A percentile compares a stretch with the other conserved stretches of the same genome.
Conservation (phyloP, 2,329 filamentous ascomycete genomes). For the Tolypocladium tundrense region DNA sequence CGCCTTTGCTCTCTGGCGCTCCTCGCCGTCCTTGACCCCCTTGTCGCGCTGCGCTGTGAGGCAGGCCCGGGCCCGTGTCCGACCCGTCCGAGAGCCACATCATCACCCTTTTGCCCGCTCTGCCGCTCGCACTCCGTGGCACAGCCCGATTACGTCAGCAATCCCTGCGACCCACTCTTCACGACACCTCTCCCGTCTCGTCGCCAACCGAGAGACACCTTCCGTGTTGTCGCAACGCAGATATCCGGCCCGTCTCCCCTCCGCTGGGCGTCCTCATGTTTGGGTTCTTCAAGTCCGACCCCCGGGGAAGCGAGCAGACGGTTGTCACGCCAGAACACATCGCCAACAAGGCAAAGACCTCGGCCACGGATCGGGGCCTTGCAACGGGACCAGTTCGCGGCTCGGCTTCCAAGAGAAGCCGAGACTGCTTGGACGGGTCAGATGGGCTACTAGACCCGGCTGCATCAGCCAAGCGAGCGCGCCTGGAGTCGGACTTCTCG, state of each 20-base stretch:
- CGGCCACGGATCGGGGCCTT: slow-evolving; percentile 10
- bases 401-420: slow-evolving; percentile 28
- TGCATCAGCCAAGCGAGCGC: slow-evolving; percentile 32
- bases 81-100: slow-evolving; percentile 18
- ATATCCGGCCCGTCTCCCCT: slow-evolving; percentile 10
- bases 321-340: slow-evolving; percentile 21
- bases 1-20: slow-evolving; percentile 6
- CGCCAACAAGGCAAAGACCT: slow-evolving; percentile 25
- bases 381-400: slow-evolving; percentile 6
- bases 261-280: slow-evolving; percentile 44
- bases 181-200: slow-evolving; percentile 7
- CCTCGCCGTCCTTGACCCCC: not conserved
- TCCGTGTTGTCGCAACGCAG: slow-evolving; percentile 10
- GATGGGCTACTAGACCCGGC: slow-evolving; percentile 13
- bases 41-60: slow-evolving; percentile 4
- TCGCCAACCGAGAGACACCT: not conserved
- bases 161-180: not conserved
- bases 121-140: slow-evolving; percentile 6
- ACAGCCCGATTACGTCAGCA: slow-evolving; percentile 23
- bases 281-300: slow-evolving; percentile 49
- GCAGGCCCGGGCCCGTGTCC: slow-evolving; percentile 1
- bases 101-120: slow-evolving; percentile 18
- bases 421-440: slow-evolving; percentile 21
- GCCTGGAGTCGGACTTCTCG: slow-evolving; percentile 17
- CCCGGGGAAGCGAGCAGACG: slow-evolving; percentile 45